A percentile compares a stretch with the other conserved stretches of the same genome.
Conservation (phyloP, 1,284 basidiomycete species). For the Ustilago nuda region DNA sequence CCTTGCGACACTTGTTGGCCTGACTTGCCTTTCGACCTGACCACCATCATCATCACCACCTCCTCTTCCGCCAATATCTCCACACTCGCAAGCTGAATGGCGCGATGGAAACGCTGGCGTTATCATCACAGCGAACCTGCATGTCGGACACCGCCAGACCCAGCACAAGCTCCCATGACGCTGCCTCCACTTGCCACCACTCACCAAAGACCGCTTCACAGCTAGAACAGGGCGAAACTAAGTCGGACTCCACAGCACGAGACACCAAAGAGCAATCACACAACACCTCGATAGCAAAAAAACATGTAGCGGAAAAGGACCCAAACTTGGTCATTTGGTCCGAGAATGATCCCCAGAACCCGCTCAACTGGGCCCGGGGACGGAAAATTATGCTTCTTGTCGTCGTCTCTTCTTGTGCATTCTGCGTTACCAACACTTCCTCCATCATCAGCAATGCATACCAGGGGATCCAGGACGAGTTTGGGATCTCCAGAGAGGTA, state of each 20-base stretch:
- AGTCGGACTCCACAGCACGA: background rate
- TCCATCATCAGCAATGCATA: conserved; percentile 60
- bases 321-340: conserved; percentile 47
- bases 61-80: background rate
- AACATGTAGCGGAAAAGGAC: conserved; percentile 31
- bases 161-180: conserved; percentile 30
- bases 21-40: background rate
- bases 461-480: conserved; percentile 72
- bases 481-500: conserved; percentile 76
- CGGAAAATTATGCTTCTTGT: conserved; percentile 43
- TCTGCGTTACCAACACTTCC: conserved; percentile 56
- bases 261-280: background rate
- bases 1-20: background rate
- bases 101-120: conserved; percentile 34
- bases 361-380: conserved; percentile 37
- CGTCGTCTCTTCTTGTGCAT: conserved; percentile 40
- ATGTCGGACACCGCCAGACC: conserved; percentile 38
- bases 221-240: conserved; percentile 8
- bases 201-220: conserved; percentile 14
- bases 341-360: conserved; percentile 48
- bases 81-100: background rate
- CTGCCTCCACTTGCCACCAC: conserved; percentile 18
- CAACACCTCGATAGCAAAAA: background rate
- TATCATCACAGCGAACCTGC: conserved; percentile 35
- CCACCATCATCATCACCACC: conserved; percentile 10